Evolutionary conservation across 371 early-diverging fungal species (phyloP).

Genomic region (Capillidium rhysosporum): DNA sequence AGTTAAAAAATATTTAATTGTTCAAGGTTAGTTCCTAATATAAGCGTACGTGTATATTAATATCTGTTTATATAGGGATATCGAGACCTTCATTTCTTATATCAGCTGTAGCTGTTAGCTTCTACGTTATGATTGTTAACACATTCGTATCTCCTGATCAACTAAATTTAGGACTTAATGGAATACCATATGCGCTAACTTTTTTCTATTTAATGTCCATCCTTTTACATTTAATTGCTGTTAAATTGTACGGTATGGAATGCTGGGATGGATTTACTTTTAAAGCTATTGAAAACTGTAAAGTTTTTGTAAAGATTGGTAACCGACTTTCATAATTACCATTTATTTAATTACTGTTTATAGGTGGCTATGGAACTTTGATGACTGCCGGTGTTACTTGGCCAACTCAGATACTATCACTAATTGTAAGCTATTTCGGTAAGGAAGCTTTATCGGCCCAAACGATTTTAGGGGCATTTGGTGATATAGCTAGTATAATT

Average conservation of each 20-base stretch:
- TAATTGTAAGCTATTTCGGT: not conserved
- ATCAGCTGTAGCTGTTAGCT: not conserved
- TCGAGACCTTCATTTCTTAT: not conserved
- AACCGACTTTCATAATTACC: no score
- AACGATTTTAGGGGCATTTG: not conserved
- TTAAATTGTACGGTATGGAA: not conserved
- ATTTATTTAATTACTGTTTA: no score
- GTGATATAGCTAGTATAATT: not conserved
- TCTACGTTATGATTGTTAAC: not conserved
- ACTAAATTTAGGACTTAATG: not conserved
- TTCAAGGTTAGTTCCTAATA: not conserved
- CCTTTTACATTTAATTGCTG: not conserved
- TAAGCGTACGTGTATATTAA: not conserved
- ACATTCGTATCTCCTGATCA: not conserved
- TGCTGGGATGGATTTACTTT: not conserved
- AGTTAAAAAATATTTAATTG: not conserved
- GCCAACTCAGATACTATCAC: not conserved
- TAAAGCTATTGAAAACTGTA: not conserved
- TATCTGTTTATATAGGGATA: not conserved
- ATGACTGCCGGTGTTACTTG: not conserved
- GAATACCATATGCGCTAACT: not conserved
- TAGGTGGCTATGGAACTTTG: not conserved
- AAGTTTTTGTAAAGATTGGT: not conserved
- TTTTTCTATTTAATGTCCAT: not conserved
- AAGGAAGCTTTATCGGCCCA: not conserved